Evolutionary conservation across 2,329 filamentous ascomycete species (phyloP), one percentile per base, ranked within the genome.

Genomic region (Verticillium nonalfalfae): DNA sequence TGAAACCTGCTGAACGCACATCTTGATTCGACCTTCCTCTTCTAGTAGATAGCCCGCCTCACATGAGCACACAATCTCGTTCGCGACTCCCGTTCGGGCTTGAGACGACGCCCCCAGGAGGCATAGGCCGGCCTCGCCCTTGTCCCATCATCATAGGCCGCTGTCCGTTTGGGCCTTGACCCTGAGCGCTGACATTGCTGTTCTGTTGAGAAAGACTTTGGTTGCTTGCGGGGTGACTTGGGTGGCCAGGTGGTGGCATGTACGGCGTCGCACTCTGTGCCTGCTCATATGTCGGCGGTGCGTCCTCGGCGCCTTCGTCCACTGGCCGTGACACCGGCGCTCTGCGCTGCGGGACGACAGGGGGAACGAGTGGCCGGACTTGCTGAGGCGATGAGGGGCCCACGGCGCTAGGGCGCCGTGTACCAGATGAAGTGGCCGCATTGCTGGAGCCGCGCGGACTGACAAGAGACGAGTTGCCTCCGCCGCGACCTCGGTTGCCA

Each of bases 241-340:
- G 81, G 58, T 85, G 79, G 18, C 81, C 82, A 3, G 75, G 68
- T 0, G 82, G 81, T 26, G 83, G 84, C 10, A 79, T 73, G 63
- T 85, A 86, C 3, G 80, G 78, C 9, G 75, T 72, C 59, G 80
- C 76, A 60, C 80, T 79, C 18, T 82, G 78, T 4, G 83, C 82
- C 69, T 85, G 81, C 70, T 85, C 83, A 66, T 86, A 86, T 11
- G 81, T 80, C 1, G 83, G 83, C 52, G 83, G 83, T 6, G 82
- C 81, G 35, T 84, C 82, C 3, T 83, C 82, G 2, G 72, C 70
- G 5, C 69, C 74, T 7, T 75, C 74, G 4, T 79, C 78, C 0
- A 72, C 67, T 2, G 72, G 66, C 1, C 79, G 70, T 21, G 71
- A 73, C 3, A 77, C 75, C 1, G 71, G 70, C 4, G 74, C 70